These are phyloP conservation scores for Mucor saturninus DNA, from an alignment of 371 early-diverging fungal genomes.

Conservation along the genomic window DNA sequence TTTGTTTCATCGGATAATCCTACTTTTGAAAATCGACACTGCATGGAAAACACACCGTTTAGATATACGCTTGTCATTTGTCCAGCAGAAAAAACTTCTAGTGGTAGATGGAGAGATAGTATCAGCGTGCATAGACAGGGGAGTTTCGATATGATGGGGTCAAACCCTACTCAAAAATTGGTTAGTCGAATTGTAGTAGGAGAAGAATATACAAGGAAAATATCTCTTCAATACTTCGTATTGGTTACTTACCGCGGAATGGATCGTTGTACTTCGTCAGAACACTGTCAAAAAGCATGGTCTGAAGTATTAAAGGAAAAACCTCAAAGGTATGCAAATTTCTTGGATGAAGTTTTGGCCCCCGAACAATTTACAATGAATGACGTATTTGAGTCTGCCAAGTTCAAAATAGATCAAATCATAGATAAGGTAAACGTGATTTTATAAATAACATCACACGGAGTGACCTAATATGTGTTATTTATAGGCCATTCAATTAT, in stretches of 20 bases:
- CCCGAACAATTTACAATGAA: conserved; percentile 31
- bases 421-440: conserved; percentile 34
- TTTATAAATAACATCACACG: not conserved
- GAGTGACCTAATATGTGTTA: not conserved
- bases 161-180: conserved; percentile 11
- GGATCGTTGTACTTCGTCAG: conserved; percentile 23
- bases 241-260: conserved; percentile 38
- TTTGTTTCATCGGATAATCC: conserved; percentile 43
- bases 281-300: conserved; percentile 24
- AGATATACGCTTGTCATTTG: conserved; percentile 36
- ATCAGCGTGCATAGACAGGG: conserved; percentile 25
- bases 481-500: conserved; percentile 32
- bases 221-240: conserved; percentile 41
- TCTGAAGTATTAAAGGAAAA: conserved; percentile 27
- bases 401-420: conserved; percentile 34
- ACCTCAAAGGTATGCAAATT: conserved; percentile 21
- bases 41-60: conserved; percentile 15
- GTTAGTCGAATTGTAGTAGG: not conserved
- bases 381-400: conserved; percentile 38
- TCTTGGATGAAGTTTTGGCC: conserved; percentile 33
- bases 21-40: conserved; percentile 26
- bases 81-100: conserved; percentile 14
- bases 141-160: conserved; percentile 27
- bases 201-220: conserved; percentile 4
- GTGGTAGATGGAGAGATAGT: conserved; percentile 13